Base-by-base conservation (phyloP, 257 asterid species). In the Penstemon eatonii region DNA sequence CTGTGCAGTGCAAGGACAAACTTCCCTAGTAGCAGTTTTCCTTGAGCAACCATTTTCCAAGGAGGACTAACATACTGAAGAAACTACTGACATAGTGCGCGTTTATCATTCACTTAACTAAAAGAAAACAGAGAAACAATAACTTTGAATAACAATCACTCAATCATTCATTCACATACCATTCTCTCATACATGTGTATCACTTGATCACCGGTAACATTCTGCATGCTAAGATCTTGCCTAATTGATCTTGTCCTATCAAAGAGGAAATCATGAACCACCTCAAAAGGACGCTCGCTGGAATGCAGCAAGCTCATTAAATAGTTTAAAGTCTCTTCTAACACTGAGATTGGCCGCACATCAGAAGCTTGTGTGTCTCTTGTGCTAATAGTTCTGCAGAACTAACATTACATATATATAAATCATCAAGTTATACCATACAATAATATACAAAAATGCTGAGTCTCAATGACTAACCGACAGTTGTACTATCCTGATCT, bases 211-310 rank as follows among this genome's bases (percentile, higher is more conserved):
- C 79, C 76, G 73, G 68, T 67, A 76, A 78, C 76, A 75, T 83
- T 88, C 84, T 93, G 98, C 95, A 93, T 90, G 73, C 95, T 84
- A 51, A 93, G 92, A 76, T 93, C 98, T 80, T 93, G 98, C 78
- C 98, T 84, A 51, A 93, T 86, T 80, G 97, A 88, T 76, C 98
- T 85, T 65, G 88, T 84, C 81, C 97, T 82, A 79, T 93, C 98
- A 70, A 88, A 90, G 73, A 93, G 71, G 80, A 93, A 93, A 80
- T 90, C 97, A 71, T 93, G 92, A 75, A 90, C 86, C 79, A 88
- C 89, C 72, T 85, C 95, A 75, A 88, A 88, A 62, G 92, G 85
- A 58, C 59, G 86, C 66, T 86, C 87, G 42, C 82, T 76, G 13
- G 89, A 84, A 65, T 73, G 74, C 79, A 87, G 71, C 77, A 92